phyloP scores from a whole-genome alignment of 2,329 filamentous ascomycete species.

The Colletotrichum sp. region DNA sequence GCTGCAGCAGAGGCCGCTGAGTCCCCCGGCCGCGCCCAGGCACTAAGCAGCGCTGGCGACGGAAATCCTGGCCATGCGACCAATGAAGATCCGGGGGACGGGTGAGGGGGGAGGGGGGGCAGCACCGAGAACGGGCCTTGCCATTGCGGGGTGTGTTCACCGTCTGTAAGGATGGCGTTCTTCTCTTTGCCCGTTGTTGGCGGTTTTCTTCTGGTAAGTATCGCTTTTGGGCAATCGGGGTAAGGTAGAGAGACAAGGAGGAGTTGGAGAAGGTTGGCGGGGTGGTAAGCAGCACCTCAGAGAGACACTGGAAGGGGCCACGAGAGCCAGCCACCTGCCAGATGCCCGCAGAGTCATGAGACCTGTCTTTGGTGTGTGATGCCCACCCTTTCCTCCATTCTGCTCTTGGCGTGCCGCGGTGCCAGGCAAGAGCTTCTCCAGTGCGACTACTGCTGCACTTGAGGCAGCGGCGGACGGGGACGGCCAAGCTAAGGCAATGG shows the following conservation, averaged over 20 bases:
- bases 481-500: neutral
- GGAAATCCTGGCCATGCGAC: neutral
- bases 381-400: neutral
- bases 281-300: neutral
- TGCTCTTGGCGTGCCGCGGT: neutral
- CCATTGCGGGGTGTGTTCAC: neutral
- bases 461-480: neutral
- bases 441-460: neutral
- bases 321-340: constrained; percentile 20
- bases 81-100: neutral
- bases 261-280: neutral
- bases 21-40: neutral
- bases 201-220: neutral
- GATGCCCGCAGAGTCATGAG: constrained; percentile 7
- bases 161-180: neutral
- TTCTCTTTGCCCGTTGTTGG: neutral
- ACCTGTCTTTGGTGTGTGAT: constrained; percentile 16
- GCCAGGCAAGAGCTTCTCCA: neutral
- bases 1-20: neutral
- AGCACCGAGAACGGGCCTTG: neutral
- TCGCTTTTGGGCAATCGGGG: neutral
- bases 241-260: neutral
- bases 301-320: neutral
- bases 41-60: neutral
- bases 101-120: neutral